Evolutionary conservation across 148 eudicot species (phyloP).

Genomic region (Rhododendron griersonianum): DNA sequence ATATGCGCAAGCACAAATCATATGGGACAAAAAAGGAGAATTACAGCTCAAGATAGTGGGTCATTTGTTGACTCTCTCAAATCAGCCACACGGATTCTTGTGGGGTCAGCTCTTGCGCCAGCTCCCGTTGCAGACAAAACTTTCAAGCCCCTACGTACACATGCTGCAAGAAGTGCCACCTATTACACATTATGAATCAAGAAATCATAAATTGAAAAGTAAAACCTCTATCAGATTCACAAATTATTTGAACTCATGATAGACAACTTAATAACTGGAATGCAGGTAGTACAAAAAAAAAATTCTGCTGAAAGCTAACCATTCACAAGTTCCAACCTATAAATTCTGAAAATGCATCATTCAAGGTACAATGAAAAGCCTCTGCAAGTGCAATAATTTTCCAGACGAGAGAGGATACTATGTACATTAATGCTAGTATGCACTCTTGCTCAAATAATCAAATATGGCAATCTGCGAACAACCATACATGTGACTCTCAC

Average conservation of each 20-base stretch:
- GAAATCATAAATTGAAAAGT: neutral
- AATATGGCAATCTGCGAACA: neutral
- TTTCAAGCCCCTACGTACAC: slow-evolving; percentile 87
- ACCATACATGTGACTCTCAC: neutral
- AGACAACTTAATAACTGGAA: neutral
- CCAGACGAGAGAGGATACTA: neutral
- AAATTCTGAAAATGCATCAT: neutral
- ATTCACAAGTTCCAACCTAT: neutral
- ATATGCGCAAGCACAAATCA: neutral
- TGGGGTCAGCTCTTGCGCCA: slow-evolving; percentile 99
- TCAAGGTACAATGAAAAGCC: neutral
- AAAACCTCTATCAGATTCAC: neutral
- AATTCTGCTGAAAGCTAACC: neutral
- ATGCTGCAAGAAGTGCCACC: slow-evolving; percentile 98
- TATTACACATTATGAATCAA: slow-evolving; percentile 27
- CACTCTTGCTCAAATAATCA: neutral
- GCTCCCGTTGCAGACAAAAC: slow-evolving; percentile 97
- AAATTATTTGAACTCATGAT: neutral
- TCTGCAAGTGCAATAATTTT: neutral
- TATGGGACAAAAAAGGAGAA: slow-evolving; percentile 2
- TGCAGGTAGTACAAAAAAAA: neutral
- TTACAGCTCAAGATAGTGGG: slow-evolving; percentile 89
- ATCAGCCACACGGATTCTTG: slow-evolving; percentile 95
- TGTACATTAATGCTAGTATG: neutral
- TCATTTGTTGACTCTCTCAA: slow-evolving; percentile 92